Percentiles rank a stretch among this genome's conserved stretches.
Evolutionary conservation across 140 eudicot genomes (phyloP).

Genomic region (Cichorium intybus): DNA sequence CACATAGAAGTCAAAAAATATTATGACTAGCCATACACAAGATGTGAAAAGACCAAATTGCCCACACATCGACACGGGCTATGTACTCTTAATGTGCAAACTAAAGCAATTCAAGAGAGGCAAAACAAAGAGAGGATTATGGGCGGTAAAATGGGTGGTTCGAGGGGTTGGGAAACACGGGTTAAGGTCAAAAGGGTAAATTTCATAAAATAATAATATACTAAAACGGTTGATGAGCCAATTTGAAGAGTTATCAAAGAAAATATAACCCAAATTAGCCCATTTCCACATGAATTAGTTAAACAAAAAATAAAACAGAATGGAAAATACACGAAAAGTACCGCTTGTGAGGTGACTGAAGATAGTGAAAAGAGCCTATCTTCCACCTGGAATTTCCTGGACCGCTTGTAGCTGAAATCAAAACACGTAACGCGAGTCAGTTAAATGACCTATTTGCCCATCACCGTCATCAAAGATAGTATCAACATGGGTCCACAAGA

Average conservation of each 20-base stretch:
- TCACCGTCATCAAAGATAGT: background rate
- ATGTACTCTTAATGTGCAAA: background rate
- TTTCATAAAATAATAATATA: background rate
- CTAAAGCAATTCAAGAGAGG: background rate
- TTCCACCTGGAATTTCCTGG: conserved; percentile 95
- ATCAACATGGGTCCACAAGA: background rate
- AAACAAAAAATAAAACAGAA: background rate
- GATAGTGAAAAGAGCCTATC: conserved; percentile 93
- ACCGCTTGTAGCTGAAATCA: conserved; percentile 75
- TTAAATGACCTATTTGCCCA: background rate
- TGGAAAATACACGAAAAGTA: conserved; percentile 34
- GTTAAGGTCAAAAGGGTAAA: background rate
- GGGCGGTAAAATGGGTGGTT: background rate
- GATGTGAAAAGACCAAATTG: background rate
- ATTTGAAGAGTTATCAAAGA: background rate
- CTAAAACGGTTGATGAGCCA: background rate
- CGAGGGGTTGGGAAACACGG: background rate
- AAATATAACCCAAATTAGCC: background rate
- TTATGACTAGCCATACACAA: background rate
- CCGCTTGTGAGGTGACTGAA: conserved; percentile 95
- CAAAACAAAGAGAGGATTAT: background rate
- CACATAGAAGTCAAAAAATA: background rate
- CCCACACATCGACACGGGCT: background rate
- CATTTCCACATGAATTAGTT: background rate
- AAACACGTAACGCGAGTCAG: background rate